Base-by-base conservation (phyloP, 2,329 filamentous ascomycete species). In the Paracamarosporium sp. region DNA sequence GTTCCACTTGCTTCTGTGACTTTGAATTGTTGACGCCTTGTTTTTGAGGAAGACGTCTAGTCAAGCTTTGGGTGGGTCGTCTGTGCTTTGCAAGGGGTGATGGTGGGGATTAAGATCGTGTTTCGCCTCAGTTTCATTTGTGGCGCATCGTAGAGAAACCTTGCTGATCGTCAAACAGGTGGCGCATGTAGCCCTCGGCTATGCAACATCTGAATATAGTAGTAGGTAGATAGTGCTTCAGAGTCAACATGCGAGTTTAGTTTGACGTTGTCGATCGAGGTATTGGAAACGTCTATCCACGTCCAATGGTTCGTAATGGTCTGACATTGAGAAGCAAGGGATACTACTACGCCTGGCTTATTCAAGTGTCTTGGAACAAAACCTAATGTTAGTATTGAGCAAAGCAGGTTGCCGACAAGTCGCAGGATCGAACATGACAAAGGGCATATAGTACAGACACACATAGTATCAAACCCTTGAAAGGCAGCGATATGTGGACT, bases 111-210 rank as follows among this genome's bases (percentile, higher is more conserved):
- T 4, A n/a, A 24, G 27, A 24, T 40, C 35, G 25, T 13, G 54
- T 56, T 51, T 56, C 47, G 46, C 25, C 40, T 30, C 38, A 8
- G 54, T 56, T 56, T 56, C 54, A 44, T 20, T 22, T 45, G 53
- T 50, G 45, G 53, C 28, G 53, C 46, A 30, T 12, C 17, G 24
- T 12, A 12, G 43, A 20, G 22, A 3, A 25, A n/a, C 22, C 24
- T 17, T 54, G 31, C 1, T 1, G 38, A 40, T 54, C 31, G 25
- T 47, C 51, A 54, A 44, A 51, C 48, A 28, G 22, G 24, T 41
- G 33, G 48, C 11, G n/a, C 4, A 11, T 51, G 33, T 30, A 35
- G 24, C 27, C 22, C 35, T 38, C 20, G 35, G 24, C 20, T 17
- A 17, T 20, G n/a, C 5, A 38, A 8, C 5, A 20, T n/a, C n/a